Evolutionary conservation across 768 basidiomycete species (phyloP).

Genomic region (Postia placenta): DNA sequence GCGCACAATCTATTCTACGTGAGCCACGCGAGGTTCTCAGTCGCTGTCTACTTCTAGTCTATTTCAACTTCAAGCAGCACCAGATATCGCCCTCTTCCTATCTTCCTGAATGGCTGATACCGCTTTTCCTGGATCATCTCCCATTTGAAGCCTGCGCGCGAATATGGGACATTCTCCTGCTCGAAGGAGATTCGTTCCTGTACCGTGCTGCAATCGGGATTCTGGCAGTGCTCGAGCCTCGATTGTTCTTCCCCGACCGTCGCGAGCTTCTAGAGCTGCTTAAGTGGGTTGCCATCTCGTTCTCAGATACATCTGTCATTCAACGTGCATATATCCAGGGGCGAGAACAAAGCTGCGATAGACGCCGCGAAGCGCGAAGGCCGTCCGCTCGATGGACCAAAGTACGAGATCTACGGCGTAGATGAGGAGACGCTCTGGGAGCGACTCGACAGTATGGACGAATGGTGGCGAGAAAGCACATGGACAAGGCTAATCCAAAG

Average conservation of each 20-base stretch:
- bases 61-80: constrained; percentile 93
- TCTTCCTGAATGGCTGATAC: constrained; percentile 74
- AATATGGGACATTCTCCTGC: constrained; percentile 80
- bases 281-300: constrained; percentile 32
- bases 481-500: constrained; percentile 79
- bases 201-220: constrained; percentile 83
- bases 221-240: constrained; percentile 75
- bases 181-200: constrained; percentile 88
- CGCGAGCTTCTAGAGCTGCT: constrained; percentile 75
- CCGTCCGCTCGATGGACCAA: constrained; percentile 54
- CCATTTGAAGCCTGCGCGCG: constrained; percentile 88
- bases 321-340: constrained; percentile 39
- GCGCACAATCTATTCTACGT: constrained; percentile 12
- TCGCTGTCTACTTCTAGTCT: constrained; percentile 44
- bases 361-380: constrained; percentile 79
- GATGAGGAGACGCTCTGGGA: constrained; percentile 86
- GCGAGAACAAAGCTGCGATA: constrained; percentile 76
- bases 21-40: background rate
- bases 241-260: constrained; percentile 84
- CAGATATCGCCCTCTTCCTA: constrained; percentile 85
- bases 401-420: constrained; percentile 82
- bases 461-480: constrained; percentile 92
- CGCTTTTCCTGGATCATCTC: constrained; percentile 80
- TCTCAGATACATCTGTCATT: background rate
- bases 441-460: constrained; percentile 72